A percentile compares a stretch with the other conserved stretches of the same genome.
Conservation (phyloP, 1,284 basidiomycete species). For the Melampsora larici-populina region DNA sequence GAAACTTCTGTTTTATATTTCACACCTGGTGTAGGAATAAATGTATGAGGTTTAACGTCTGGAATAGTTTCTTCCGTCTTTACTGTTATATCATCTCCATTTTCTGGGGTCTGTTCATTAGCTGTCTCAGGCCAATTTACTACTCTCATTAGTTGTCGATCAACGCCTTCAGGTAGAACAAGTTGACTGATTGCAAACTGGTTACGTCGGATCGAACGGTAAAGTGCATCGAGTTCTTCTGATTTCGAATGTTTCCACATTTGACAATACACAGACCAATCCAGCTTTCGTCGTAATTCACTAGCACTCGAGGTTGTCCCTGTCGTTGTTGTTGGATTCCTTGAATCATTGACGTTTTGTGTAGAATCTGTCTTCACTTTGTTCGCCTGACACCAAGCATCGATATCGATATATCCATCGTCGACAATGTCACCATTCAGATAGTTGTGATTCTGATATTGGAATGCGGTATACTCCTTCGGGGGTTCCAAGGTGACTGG, state of each 20-base stretch:
- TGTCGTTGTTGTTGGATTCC: neutral
- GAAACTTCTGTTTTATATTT: slow-evolving; percentile 42
- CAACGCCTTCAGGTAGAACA: slow-evolving; percentile 38
- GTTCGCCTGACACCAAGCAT: slow-evolving; percentile 14
- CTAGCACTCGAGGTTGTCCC: neutral
- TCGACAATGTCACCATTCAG: slow-evolving; percentile 33
- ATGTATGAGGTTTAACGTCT: slow-evolving; percentile 5
- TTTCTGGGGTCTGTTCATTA: neutral
- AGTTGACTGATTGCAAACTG: slow-evolving; percentile 42
- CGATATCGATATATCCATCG: slow-evolving; percentile 21
- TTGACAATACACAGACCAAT: slow-evolving; percentile 41
- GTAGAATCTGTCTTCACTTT: neutral
- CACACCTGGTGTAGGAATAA: slow-evolving; percentile 32
- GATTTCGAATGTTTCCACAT: slow-evolving; percentile 28
- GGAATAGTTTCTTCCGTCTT: neutral
- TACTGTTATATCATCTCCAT: slow-evolving; percentile 20
- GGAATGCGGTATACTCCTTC: slow-evolving; percentile 33
- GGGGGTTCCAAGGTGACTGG: slow-evolving; percentile 23
- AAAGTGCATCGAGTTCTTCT: slow-evolving; percentile 35
- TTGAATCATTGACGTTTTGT: neutral
- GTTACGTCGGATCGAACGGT: slow-evolving; percentile 32
- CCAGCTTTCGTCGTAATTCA: slow-evolving; percentile 31
- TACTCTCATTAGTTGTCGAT: slow-evolving; percentile 30
- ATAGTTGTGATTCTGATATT: slow-evolving; percentile 42
- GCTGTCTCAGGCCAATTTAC: slow-evolving; percentile 40